Evolutionary conservation across 2,329 filamentous ascomycete genomes (phyloP).

Genomic region (Xylariaceae sp.): DNA sequence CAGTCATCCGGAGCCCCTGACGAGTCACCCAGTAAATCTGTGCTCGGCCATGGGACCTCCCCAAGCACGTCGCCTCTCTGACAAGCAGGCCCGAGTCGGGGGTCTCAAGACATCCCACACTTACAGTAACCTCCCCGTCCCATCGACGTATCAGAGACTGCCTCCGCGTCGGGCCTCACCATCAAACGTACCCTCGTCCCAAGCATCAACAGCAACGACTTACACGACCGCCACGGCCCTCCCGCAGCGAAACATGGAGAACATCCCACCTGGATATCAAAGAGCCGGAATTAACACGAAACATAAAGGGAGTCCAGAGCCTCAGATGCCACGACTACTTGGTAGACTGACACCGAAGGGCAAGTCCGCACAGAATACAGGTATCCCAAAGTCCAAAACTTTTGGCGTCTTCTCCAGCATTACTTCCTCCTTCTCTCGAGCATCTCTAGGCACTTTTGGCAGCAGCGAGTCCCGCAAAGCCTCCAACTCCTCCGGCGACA

Average conservation of each 20-base stretch:
- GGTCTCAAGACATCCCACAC: conserved; percentile 11
- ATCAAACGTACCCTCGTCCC: conserved; percentile 5
- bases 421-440: conserved; percentile 35
- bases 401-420: conserved; percentile 37
- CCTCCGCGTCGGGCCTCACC: conserved; percentile 1
- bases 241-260: conserved; percentile 14
- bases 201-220: conserved; percentile 8
- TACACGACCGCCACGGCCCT: conserved; percentile 7
- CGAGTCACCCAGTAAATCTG: conserved; percentile 6
- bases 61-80: conserved; percentile 3
- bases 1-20: conserved; percentile 8
- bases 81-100: neutral
- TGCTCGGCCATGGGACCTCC: conserved; percentile 4
- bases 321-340: conserved; percentile 11
- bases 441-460: conserved; percentile 23
- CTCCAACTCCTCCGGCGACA: conserved; percentile 13
- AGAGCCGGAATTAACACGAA: too few relatives aligned
- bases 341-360: conserved; percentile 5
- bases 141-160: conserved; percentile 2
- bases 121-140: conserved; percentile 12
- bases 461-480: conserved; percentile 39
- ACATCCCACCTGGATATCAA: conserved; percentile 16
- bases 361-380: conserved; percentile 8
- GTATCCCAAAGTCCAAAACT: conserved; percentile 38
- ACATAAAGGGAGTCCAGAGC: conserved; percentile 5